phyloP scores from a whole-genome alignment of 257 asterid species.

The Jacaranda mimosifolia region DNA sequence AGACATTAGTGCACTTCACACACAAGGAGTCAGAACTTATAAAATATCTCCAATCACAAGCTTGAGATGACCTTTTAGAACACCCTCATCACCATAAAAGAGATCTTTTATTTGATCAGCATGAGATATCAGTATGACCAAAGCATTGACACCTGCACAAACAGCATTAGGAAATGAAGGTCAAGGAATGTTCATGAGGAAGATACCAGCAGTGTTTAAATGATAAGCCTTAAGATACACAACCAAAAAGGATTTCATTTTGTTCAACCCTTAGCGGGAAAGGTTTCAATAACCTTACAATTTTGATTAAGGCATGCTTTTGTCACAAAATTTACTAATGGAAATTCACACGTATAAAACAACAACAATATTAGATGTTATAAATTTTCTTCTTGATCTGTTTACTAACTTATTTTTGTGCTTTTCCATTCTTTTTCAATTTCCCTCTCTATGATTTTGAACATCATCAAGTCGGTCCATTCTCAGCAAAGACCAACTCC shows the following conservation, averaged over 20 bases:
- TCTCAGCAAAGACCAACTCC: constrained; percentile 9
- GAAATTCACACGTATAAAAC: background rate
- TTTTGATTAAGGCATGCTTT: constrained; percentile 5
- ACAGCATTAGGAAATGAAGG: constrained; percentile 25
- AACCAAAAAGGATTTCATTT: background rate
- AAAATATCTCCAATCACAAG: constrained; percentile 34
- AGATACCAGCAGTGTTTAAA: constrained; percentile 1
- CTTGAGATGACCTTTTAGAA: constrained; percentile 66
- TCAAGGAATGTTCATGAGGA: background rate
- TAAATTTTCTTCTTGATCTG: background rate
- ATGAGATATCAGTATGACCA: constrained; percentile 80
- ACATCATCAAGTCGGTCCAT: constrained; percentile 15
- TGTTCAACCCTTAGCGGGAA: background rate
- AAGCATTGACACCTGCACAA: constrained; percentile 76
- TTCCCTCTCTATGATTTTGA: background rate
- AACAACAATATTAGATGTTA: background rate
- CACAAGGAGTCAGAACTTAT: constrained; percentile 30
- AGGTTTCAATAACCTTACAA: constrained; percentile 14
- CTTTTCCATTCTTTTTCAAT: background rate
- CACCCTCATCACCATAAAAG: constrained; percentile 61
- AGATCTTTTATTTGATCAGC: constrained; percentile 71
- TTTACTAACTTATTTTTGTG: background rate
- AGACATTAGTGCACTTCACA: constrained; percentile 35
- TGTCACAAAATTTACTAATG: constrained; percentile 8
- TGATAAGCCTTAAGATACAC: background rate